These are phyloP conservation scores for Linnemannia zychae DNA, from an alignment of 192 early-diverging fungal genomes.

Conservation along the genomic window DNA sequence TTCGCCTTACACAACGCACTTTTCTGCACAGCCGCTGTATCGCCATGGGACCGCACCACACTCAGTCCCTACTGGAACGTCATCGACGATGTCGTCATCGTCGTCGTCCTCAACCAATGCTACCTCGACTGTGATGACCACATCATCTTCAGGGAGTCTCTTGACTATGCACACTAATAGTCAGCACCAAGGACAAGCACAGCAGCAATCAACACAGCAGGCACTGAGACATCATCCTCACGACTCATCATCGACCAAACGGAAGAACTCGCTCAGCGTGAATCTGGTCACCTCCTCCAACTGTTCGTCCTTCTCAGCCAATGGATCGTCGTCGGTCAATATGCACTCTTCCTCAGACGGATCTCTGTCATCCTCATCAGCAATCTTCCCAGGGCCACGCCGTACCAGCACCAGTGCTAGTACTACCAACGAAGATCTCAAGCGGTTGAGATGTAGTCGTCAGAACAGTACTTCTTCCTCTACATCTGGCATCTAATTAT, in stretches of 20 bases:
- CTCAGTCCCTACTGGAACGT: not conserved
- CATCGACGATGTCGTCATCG: slow-evolving; percentile 1
- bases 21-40: slow-evolving; percentile 15
- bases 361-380: slow-evolving; percentile 29
- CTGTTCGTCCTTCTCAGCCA: slow-evolving; percentile 41
- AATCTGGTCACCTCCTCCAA: slow-evolving; percentile 16
- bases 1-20: slow-evolving; percentile 12
- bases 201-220: not conserved
- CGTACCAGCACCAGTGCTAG: slow-evolving; percentile 49
- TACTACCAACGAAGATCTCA: slow-evolving; percentile 52
- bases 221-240: slow-evolving; percentile 9
- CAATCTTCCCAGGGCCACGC: slow-evolving; percentile 51
- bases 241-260: slow-evolving; percentile 35
- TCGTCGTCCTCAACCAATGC: not conserved
- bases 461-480: slow-evolving; percentile 41
- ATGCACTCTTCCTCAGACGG: slow-evolving; percentile 19
- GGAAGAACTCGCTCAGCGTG: slow-evolving; percentile 48
- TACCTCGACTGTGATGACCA: not conserved
- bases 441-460: slow-evolving; percentile 52
- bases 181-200: not conserved
- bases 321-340: slow-evolving; percentile 4
- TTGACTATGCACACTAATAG: slow-evolving; percentile 18
- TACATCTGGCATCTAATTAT: slow-evolving; percentile 27
- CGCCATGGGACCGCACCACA: slow-evolving; percentile 9
- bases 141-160: slow-evolving; percentile 9